These are phyloP conservation scores for Ascoidea rubescens DNA, from an alignment of 805 yeast genomes.

Conservation along the genomic window DNA sequence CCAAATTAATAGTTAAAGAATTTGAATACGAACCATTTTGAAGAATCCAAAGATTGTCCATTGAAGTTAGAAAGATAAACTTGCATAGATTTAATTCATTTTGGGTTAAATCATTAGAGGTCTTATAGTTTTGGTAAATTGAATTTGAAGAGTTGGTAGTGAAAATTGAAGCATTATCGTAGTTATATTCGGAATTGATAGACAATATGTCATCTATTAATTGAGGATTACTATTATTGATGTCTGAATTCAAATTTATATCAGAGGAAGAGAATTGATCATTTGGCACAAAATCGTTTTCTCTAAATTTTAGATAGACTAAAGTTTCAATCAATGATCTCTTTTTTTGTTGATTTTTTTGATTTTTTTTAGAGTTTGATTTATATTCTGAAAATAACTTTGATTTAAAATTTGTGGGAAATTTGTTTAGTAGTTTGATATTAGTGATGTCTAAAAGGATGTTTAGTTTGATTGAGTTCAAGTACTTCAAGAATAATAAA, in stretches of 20 bases:
- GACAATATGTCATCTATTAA: too few relatives aligned
- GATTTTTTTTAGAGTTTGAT: not conserved
- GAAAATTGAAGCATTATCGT: not conserved
- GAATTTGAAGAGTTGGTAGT: not conserved
- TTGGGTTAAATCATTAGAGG: not conserved
- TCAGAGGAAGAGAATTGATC: not conserved
- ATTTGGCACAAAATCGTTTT: not conserved
- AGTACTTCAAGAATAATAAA: slow-evolving; percentile 7
- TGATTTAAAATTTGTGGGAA: not conserved
- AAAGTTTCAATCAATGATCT: slow-evolving; percentile 7
- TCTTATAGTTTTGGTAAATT: not conserved
- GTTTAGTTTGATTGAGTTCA: slow-evolving; percentile 6
- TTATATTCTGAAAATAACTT: too few relatives aligned
- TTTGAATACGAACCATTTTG: not conserved
- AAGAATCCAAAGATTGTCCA: not conserved
- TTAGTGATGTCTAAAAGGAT: slow-evolving; percentile 3
- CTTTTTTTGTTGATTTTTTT: not conserved
- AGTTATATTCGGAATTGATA: not conserved
- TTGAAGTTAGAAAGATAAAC: not conserved
- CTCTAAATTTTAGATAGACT: slow-evolving; percentile 3
- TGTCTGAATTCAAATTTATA: too few relatives aligned
- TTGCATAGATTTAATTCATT: not conserved
- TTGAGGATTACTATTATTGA: not conserved
- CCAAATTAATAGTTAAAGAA: slow-evolving; percentile 25
- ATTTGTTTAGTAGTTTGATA: not conserved